These are phyloP conservation scores for Carallia pectinifolia DNA, from an alignment of 345 rosid species.

Conservation along the genomic window DNA sequence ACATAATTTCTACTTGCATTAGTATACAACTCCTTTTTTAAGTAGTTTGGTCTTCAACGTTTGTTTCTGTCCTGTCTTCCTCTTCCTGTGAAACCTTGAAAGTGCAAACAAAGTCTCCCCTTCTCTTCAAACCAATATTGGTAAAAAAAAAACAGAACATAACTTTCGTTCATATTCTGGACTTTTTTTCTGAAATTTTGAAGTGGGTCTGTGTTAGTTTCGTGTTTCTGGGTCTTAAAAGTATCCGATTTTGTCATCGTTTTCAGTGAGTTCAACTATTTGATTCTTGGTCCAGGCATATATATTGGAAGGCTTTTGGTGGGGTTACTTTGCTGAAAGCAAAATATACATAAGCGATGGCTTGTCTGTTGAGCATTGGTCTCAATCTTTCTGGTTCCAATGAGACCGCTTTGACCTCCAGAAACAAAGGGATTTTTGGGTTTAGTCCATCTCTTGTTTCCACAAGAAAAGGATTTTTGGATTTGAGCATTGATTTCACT, in stretches of 20 bases:
- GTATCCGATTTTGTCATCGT: neutral
- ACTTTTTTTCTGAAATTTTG: slow-evolving; percentile 14
- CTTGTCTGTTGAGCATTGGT: slow-evolving; percentile 25
- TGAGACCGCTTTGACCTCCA: slow-evolving; percentile 18
- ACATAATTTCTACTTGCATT: neutral
- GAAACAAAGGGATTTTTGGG: slow-evolving; percentile 19
- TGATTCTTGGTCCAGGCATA: neutral
- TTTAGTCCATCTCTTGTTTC: slow-evolving; percentile 23
- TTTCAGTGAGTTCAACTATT: neutral
- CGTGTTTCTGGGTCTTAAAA: neutral
- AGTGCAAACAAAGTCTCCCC: neutral
- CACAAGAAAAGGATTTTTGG: slow-evolving; percentile 22
- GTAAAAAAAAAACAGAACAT: neutral
- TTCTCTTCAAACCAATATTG: neutral
- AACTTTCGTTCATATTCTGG: slow-evolving; percentile 1
- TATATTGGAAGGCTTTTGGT: neutral
- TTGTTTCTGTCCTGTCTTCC: neutral
- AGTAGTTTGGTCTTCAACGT: neutral
- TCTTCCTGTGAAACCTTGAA: neutral
- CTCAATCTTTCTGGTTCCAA: slow-evolving; percentile 25
- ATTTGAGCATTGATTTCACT: slow-evolving; percentile 30
- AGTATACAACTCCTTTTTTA: neutral
- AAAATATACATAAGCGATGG: slow-evolving; percentile 24
- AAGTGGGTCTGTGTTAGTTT: slow-evolving; percentile 8
- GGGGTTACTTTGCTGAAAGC: neutral